Percentiles rank a stretch among this genome's conserved stretches.
These are phyloP conservation scores for Eucalyptus pumila DNA, from an alignment of 345 rosid genomes.

Conservation along the genomic window DNA sequence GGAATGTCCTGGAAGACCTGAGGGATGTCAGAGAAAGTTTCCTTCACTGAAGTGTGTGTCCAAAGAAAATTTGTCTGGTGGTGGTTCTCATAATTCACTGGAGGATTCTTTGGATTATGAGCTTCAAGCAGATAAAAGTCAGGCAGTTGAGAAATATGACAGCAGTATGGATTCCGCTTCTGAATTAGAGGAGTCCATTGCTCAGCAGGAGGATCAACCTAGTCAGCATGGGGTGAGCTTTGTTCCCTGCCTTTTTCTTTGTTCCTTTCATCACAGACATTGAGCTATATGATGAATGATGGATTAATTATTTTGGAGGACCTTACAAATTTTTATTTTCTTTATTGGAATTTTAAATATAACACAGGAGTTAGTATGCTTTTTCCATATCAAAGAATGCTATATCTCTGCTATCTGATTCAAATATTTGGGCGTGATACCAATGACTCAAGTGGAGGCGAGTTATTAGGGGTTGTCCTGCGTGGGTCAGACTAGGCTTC, in stretches of 20 bases:
- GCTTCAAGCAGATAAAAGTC: not conserved
- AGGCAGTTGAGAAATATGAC: not conserved
- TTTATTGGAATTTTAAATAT: not conserved
- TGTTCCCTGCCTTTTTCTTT: not conserved
- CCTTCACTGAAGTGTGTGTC: constrained; percentile 5
- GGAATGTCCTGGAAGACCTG: constrained; percentile 23
- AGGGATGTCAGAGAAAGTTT: constrained; percentile 7
- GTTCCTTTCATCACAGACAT: not conserved
- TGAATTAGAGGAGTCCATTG: constrained; percentile 3
- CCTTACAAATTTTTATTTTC: not conserved
- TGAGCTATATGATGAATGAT: not conserved
- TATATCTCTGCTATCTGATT: not conserved
- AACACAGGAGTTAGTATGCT: not conserved
- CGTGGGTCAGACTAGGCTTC: too few relatives aligned
- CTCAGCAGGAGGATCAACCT: constrained; percentile 18
- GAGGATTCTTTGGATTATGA: constrained; percentile 14
- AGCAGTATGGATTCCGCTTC: not conserved
- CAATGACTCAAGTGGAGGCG: not conserved
- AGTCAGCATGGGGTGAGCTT: constrained; percentile 24
- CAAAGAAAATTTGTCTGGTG: constrained; percentile 11
- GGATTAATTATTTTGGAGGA: not conserved
- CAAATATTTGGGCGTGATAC: not conserved
- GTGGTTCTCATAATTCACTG: constrained; percentile 17
- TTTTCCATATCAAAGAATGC: not conserved
- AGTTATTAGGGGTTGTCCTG: not conserved